These are phyloP conservation scores for Nitzschia inconspicua DNA, from an alignment of 108 stramenopile genomes.

Conservation along the genomic window DNA sequence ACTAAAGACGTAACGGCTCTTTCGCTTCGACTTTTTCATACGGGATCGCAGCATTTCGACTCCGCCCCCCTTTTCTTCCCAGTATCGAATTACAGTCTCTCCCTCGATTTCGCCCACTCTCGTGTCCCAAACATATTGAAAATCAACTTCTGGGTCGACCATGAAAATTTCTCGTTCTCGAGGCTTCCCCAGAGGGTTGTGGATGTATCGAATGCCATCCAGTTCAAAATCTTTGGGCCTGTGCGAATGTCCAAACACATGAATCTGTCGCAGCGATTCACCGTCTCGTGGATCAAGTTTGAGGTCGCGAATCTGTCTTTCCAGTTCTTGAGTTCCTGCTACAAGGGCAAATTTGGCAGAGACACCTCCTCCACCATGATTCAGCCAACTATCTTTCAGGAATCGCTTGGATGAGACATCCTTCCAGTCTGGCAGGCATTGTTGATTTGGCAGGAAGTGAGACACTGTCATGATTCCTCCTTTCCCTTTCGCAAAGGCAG, in stretches of 20 bases:
- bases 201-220: conserved; percentile 52
- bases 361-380: conserved; percentile 51
- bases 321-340: conserved; percentile 42
- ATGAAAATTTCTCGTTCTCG: conserved; percentile 51
- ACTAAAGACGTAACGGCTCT: conserved; percentile 17
- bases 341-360: conserved; percentile 70
- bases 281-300: neutral
- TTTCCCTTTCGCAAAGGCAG: neutral
- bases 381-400: conserved; percentile 42
- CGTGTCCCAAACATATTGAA: conserved; percentile 48
- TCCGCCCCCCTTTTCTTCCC: conserved; percentile 62
- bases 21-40: conserved; percentile 20
- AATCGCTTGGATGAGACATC: conserved; percentile 21
- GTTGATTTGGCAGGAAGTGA: conserved; percentile 59
- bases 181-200: conserved; percentile 65
- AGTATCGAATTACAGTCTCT: conserved; percentile 43
- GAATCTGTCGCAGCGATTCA: conserved; percentile 19
- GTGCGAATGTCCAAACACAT: conserved; percentile 68
- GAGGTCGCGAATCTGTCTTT: conserved; percentile 49
- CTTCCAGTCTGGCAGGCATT: conserved; percentile 60
- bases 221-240: conserved; percentile 62
- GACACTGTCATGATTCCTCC: conserved; percentile 41
- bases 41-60: conserved; percentile 29
- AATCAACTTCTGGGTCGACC: conserved; percentile 39
- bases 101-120: neutral